Evolutionary conservation across 2,329 filamentous ascomycete genomes (phyloP), one percentile per base, ranked within the genome.

Genomic region (Sclerotiophoma versabilis): DNA sequence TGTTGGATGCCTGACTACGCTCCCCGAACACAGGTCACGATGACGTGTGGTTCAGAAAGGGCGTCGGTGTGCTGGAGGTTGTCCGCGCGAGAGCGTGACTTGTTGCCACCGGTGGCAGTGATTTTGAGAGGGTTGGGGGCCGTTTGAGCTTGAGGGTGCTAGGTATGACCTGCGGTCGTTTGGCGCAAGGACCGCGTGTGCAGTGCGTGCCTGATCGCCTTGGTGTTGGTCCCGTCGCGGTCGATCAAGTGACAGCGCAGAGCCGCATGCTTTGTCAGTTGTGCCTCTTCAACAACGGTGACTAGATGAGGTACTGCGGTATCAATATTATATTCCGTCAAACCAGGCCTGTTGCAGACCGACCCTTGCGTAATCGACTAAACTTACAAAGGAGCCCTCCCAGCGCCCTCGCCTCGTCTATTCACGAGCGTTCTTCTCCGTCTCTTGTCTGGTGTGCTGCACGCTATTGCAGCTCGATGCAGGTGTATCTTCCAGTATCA

Each of bases 371-470:
- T 41, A 49, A 54, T 49, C 45, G 45, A 45, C 22, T 49, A 49
- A 47, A 33, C 38, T 54, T 45, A 45, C 45, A 45, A 49, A 54
- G 33, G 38, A 25, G 51, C 33, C 51, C 51, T 44, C 51, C 51
- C 45, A 49, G 14, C 17, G n/a, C 9, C 34, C 22, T 32, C 19
- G 33, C 22, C 39, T 33, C 45, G 32, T 39, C 47, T 34, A 27
- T 14, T 14, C 23, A 23, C 38, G 30, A 43, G 44, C 38, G 19
- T 11, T 49, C 38, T 41, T 17, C 11, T 25, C 22, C 27, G 11
- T 26, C 38, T 49, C 33, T 29, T 43, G 32, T 10, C 27, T 34
- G 23, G 14, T 17, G 37, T 22, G 17, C 20, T 7, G 34, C 30
- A 14, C 23, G 47, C 17, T 42, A 23, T 34, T 25, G 14, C 49